Conservation (phyloP, 371 early-diverging fungal genomes). For the Mucor indicus region DNA sequence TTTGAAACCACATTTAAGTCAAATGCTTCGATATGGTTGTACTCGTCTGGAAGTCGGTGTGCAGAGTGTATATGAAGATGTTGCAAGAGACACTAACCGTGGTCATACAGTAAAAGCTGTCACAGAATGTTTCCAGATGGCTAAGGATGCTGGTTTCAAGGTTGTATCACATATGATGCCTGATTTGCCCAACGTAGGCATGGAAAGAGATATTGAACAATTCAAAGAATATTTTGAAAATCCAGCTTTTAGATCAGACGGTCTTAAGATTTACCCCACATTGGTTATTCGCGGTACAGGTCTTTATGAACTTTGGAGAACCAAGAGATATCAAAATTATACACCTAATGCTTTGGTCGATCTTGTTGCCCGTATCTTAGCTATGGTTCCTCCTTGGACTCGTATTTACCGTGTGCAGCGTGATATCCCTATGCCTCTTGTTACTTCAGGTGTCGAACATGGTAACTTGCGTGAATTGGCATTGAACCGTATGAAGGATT, state of each 20-base stretch:
- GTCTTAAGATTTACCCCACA: slow-evolving; percentile 99
- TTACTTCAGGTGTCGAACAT: slow-evolving; percentile 99
- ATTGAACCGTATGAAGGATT: slow-evolving; percentile 95
- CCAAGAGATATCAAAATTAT: slow-evolving; percentile 98
- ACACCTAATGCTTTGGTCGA: slow-evolving; percentile 98
- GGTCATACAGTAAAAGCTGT: slow-evolving; percentile 99
- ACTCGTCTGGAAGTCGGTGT: slow-evolving; percentile 99
- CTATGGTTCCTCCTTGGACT: slow-evolving; percentile 99
- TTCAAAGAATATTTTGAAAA: slow-evolving; percentile 99
- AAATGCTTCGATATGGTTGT: slow-evolving; percentile 99
- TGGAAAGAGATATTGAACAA: slow-evolving; percentile 99
- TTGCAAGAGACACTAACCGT: slow-evolving; percentile 98
- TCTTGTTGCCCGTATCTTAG: slow-evolving; percentile 95
- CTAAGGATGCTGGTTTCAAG: slow-evolving; percentile 99
- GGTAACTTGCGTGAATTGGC: slow-evolving; percentile 99
- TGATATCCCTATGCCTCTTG: slow-evolving; percentile 99
- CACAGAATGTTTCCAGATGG: slow-evolving; percentile 94
- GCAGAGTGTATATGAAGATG: slow-evolving; percentile 99
- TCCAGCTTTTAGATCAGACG: slow-evolving; percentile 98
- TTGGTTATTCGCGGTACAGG: slow-evolving; percentile 99
- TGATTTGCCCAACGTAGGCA: slow-evolving; percentile 99
- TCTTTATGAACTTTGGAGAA: slow-evolving; percentile 99
- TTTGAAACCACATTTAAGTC: slow-evolving; percentile 95
- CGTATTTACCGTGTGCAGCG: slow-evolving; percentile 99
- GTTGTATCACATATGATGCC: slow-evolving; percentile 99